These are phyloP conservation scores for Pleurotus pulmonarius DNA, from an alignment of 768 basidiomycete genomes.

Conservation along the genomic window DNA sequence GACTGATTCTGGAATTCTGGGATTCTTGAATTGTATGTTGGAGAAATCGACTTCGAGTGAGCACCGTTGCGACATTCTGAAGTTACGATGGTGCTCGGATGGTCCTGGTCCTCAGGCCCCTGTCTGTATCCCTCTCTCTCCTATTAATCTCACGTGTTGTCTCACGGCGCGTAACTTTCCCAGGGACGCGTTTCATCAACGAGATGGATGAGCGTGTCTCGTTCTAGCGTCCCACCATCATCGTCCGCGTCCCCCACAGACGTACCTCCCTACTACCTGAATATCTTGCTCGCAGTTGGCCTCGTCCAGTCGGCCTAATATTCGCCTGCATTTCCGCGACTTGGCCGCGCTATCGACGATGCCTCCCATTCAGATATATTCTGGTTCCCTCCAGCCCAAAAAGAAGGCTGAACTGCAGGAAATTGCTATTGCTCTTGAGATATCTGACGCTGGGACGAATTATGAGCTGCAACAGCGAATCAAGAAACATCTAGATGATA, in stretches of 20 bases:
- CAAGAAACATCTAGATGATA: constrained; percentile 60
- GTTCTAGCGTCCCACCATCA: constrained; percentile 25
- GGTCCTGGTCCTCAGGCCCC: too few relatives aligned
- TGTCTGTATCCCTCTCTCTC: too few relatives aligned
- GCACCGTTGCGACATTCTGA: too few relatives aligned
- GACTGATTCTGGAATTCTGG: too few relatives aligned
- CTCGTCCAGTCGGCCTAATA: constrained; percentile 23
- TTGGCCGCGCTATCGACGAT: constrained; percentile 5
- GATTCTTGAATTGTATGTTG: too few relatives aligned
- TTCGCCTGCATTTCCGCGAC: constrained; percentile 29
- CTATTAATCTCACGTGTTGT: not conserved
- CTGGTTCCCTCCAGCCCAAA: constrained; percentile 57
- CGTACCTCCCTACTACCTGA: not conserved
- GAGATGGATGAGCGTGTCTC: not conserved
- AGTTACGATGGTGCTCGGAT: too few relatives aligned
- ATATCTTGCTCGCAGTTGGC: not conserved
- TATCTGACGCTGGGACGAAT: constrained; percentile 56
- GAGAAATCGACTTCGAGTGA: too few relatives aligned
- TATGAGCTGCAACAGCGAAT: constrained; percentile 62
- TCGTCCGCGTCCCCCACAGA: not conserved
- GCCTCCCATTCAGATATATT: constrained; percentile 6
- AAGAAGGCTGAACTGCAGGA: constrained; percentile 67
- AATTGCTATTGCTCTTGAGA: constrained; percentile 49
- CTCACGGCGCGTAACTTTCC: not conserved
- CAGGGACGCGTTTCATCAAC: constrained; percentile 5